Evolutionary conservation across 2,329 filamentous ascomycete species (phyloP).

Genomic region (Arthrobotrys musiformis): DNA sequence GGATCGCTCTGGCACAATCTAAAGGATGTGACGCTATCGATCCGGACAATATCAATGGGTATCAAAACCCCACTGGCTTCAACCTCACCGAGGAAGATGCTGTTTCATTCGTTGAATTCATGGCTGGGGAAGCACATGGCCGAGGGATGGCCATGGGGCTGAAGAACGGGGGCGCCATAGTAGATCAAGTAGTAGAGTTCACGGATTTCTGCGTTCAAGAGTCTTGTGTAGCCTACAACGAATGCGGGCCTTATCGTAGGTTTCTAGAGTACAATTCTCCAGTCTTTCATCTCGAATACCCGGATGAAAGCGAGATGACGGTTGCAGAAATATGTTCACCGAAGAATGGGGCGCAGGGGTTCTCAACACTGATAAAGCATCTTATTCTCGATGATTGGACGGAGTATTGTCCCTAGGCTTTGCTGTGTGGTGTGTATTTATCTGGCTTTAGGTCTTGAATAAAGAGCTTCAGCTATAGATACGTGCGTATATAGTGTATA

Average conservation of each 20-base stretch:
- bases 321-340: constrained; percentile 66
- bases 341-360: constrained; percentile 64
- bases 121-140: constrained; percentile 68
- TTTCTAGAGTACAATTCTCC: constrained; percentile 73
- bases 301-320: constrained; percentile 65
- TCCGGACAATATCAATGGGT: constrained; percentile 77
- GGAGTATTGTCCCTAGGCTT: constrained; percentile 65
- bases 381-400: constrained; percentile 74
- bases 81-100: constrained; percentile 69
- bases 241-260: constrained; percentile 70
- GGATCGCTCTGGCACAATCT: constrained; percentile 70
- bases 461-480: not conserved
- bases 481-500: too few relatives aligned
- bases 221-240: constrained; percentile 72
- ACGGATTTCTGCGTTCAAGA: constrained; percentile 77
- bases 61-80: constrained; percentile 73
- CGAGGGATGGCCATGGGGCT: constrained; percentile 73
- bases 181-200: constrained; percentile 62
- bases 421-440: not conserved
- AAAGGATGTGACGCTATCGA: constrained; percentile 77
- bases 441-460: not conserved
- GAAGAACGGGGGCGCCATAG: constrained; percentile 75
- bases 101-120: constrained; percentile 71
- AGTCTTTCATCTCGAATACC: constrained; percentile 80
- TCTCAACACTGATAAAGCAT: constrained; percentile 75